Evolutionary conservation across 768 basidiomycete species (phyloP), one percentile per base, ranked within the genome.

Genomic region (Auricularia sp.): DNA sequence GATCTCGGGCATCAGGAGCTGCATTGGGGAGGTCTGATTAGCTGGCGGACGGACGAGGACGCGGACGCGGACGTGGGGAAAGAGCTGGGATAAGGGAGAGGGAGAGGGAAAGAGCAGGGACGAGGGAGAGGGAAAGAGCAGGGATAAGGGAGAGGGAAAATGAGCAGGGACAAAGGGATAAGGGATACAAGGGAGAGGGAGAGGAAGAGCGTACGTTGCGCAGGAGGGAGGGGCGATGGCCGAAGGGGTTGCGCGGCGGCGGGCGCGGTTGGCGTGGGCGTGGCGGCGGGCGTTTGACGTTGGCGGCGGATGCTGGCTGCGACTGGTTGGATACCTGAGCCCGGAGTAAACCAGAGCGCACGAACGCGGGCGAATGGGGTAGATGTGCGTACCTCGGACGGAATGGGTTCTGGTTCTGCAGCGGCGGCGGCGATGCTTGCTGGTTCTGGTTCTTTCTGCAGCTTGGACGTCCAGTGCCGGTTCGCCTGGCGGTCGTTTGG

Each of bases 1-100:
- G 44, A 96, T 93, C 72, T 96, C 93, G 12, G 88, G 90, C 21
- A 88, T 77, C 3, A 97, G 80, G 12, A 97, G 77, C 91, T 94
- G 69, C 29, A 29, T 29, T 2, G 29, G 29, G 29, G 29, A 1
- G 2, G 29, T 29, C 29, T 29, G 2, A 29, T 29, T 2, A 29
- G 29, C 2, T 29, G 29, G 29, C 29, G 29, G 29, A 29, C 29
- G 29, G 29, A 29, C 29, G 29, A 29, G 29, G 29, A 29, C 29
- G 29, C 29, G 29, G 23, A 23, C 23, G 23, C 1, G 29, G 23
- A 23, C 23, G 23, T 23, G 23, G 29, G 29, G 29, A 3, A 29
- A 29, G 2, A 29, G 29, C 2, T 2, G 29, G 29, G 29, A 29
- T 0, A 29, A 3, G 29, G 29, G 29, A 29, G 2, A 29, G 14